Base-by-base conservation (phyloP, 2,329 filamentous ascomycete species). In the Aspergillus brunneoviolaceus region DNA sequence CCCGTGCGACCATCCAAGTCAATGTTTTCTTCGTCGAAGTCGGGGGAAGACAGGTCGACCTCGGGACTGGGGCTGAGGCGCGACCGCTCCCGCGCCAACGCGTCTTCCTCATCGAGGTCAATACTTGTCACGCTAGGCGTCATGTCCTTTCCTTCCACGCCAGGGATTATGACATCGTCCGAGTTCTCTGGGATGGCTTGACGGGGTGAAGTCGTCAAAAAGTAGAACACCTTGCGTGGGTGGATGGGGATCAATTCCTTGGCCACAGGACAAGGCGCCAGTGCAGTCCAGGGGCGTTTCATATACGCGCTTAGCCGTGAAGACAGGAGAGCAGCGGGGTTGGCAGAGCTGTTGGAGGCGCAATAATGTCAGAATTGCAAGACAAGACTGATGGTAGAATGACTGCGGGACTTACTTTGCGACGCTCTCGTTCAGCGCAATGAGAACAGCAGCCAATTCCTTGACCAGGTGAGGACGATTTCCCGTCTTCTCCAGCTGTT, bases 391-490 rank as follows among this genome's bases (percentile, higher is more conserved):
- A 11, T 39, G 52, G 25, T 49, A 14, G 60, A 48, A 33, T 19
- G 21, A 23, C 50, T 23, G 53, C 31, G 66, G 47, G 59, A 85
- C 92, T 77, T 87, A 97, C 94, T 94, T 94, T 80, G 96, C 91
- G 61, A 99, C 91, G 65, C 90, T 91, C 61, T 88, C 86, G 65
- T 96, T 88, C 62, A 86, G 86, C 62, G 86, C 85, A 67, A 90
- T 86, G 61, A 98, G 83, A 55, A 96, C 85, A 14, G 87, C 85
- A 56, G 93, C 92, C 51, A 99, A 85, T 78, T 98, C 94, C 79
- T 96, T 97, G 64, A 98, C 92, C 31, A 98, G 83, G 77, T 97
- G 94, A 58, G 95, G 95, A 58, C 93, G 85, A 77, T 99, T 99
- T 63, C 88, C 90, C 1, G 93, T 96, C 74, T 89, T 89, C 76